Conservation (phyloP, 345 rosid genomes). For the Alliaria petiolata region DNA sequence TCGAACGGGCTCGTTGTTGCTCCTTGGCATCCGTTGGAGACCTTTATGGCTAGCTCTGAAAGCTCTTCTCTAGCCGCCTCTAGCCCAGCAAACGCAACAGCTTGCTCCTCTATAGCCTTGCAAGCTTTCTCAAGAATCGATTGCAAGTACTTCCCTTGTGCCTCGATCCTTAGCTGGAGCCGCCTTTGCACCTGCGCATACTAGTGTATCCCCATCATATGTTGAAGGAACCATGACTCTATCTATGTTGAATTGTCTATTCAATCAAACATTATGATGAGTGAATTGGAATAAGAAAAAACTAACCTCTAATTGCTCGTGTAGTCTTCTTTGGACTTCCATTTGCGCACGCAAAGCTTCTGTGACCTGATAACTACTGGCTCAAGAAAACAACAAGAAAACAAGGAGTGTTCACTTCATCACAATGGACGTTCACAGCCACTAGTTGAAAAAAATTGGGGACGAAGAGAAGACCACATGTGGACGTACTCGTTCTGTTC, state of each 20-base stretch:
- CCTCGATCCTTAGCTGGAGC: conserved; percentile 83
- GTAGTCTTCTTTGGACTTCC: conserved; percentile 96
- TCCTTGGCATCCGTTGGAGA: conserved; percentile 56
- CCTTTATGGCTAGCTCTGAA: conserved; percentile 78
- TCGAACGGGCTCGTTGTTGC: conserved; percentile 31
- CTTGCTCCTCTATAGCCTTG: conserved; percentile 76
- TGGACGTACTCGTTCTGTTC: conserved; percentile 76
- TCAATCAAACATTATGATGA: not conserved
- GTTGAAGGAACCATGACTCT: not conserved
- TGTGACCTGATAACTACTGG: conserved; percentile 78
- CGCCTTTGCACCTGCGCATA: conserved; percentile 71
- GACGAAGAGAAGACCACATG: not conserved
- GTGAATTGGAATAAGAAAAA: not conserved
- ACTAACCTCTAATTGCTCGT: conserved; percentile 92
- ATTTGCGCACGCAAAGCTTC: conserved; percentile 94
- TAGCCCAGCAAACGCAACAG: conserved; percentile 56
- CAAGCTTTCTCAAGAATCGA: conserved; percentile 89
- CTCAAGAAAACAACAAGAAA: conserved; percentile 14
- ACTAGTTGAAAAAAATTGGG: not conserved
- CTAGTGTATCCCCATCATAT: not conserved
- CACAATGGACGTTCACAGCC: not conserved
- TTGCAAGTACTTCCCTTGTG: conserved; percentile 87
- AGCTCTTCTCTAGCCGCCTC: conserved; percentile 86
- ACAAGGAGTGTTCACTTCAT: not conserved
- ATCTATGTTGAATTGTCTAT: not conserved